Percentiles rank a stretch among this genome's conserved stretches.
Evolutionary conservation across 2,329 filamentous ascomycete genomes (phyloP).

Genomic region (Pseudogymnoascus sp.): DNA sequence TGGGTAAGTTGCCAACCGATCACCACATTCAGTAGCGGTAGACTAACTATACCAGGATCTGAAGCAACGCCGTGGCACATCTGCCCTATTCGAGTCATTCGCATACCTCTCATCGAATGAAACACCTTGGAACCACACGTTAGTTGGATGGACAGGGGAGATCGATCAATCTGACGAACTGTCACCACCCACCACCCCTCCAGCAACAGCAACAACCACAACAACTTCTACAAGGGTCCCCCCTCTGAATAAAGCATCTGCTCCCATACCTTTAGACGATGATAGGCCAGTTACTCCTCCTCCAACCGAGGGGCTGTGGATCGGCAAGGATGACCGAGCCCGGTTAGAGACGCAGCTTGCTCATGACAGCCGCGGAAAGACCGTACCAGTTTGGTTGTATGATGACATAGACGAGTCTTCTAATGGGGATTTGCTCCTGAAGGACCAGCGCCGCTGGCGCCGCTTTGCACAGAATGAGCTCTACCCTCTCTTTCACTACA

Average conservation of each 20-base stretch:
- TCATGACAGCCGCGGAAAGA: constrained; percentile 65
- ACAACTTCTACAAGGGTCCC: constrained; percentile 37
- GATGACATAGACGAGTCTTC: constrained; percentile 62
- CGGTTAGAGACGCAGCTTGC: constrained; percentile 67
- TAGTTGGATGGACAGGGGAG: constrained; percentile 94
- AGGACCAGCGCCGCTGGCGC: constrained; percentile 79
- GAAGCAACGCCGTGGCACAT: constrained; percentile 72
- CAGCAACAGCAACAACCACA: constrained; percentile 28
- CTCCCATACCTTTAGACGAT: constrained; percentile 66
- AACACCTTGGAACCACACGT: constrained; percentile 80
- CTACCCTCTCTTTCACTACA: constrained; percentile 92
- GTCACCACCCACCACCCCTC: constrained; percentile 41
- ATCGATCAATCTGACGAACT: constrained; percentile 47
- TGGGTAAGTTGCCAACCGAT: constrained; percentile 43
- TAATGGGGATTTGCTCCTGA: constrained; percentile 61
- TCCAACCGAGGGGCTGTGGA: constrained; percentile 58
- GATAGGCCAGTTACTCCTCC: constrained; percentile 48
- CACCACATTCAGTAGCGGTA: neutral
- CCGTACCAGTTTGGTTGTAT: constrained; percentile 80
- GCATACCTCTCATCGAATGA: constrained; percentile 76
- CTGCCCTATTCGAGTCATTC: constrained; percentile 87
- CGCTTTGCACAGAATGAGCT: constrained; percentile 86
- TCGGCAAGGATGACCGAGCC: constrained; percentile 61
- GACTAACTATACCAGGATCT: constrained; percentile 50
- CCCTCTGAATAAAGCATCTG: constrained; percentile 65